These are phyloP conservation scores for Hippophae rhamnoides DNA, from an alignment of 306 rosid species.

Conservation along the genomic window DNA sequence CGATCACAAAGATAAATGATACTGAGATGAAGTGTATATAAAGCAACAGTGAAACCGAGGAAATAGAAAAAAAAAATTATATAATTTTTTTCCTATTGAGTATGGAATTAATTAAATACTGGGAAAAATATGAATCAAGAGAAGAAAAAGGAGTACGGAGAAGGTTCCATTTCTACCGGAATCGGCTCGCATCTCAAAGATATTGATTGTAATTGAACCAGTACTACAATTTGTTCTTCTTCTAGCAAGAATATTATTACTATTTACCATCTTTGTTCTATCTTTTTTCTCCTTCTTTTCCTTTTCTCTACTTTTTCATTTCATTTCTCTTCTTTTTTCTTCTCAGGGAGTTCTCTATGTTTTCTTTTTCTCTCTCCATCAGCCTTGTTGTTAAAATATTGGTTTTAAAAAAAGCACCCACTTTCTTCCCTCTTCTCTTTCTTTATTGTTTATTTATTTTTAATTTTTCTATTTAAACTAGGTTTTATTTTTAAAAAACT, in stretches of 20 bases:
- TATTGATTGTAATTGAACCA: neutral
- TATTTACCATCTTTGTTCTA: conserved; percentile 12
- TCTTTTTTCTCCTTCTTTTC: conserved; percentile 14
- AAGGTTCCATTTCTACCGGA: conserved; percentile 68
- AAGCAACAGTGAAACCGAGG: conserved; percentile 9
- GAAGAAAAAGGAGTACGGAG: conserved; percentile 63
- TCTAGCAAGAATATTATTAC: conserved; percentile 16
- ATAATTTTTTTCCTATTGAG: neutral
- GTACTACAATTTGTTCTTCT: neutral
- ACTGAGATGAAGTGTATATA: conserved; percentile 11
- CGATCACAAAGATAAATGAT: neutral
- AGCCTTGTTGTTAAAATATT: conserved; percentile 6
- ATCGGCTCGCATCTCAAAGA: conserved; percentile 60
- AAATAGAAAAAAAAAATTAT: neutral
- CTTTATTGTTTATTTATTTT: neutral
- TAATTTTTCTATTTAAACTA: neutral
- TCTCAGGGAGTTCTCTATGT: neutral
- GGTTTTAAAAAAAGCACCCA: conserved; percentile 19
- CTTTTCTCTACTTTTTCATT: conserved; percentile 12
- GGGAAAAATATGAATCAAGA: conserved; percentile 66
- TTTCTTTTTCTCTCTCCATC: conserved; percentile 16
- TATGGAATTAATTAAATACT: conserved; percentile 29
- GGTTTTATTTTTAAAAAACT: neutral
- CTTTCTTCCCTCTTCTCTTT: neutral
- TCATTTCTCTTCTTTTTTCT: conserved; percentile 5